A percentile compares a stretch with the other conserved stretches of the same genome.
Evolutionary conservation across 176 grass and related monocot species (phyloP).

Genomic region (Paspalum vaginatum): DNA sequence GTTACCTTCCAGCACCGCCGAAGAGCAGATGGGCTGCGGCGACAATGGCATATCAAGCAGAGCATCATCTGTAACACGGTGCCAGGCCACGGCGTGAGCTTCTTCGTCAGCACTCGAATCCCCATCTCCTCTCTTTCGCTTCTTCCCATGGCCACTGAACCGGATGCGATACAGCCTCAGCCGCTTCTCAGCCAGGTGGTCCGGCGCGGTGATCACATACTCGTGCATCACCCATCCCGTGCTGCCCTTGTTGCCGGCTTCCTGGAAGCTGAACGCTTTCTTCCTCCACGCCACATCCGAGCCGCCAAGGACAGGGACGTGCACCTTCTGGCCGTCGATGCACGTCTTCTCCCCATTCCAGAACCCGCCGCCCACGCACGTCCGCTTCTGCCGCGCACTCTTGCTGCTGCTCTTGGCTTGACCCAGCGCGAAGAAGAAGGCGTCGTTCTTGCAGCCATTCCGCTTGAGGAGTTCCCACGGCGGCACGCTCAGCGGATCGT

Average conservation of each 20-base stretch:
- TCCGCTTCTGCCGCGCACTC: not conserved
- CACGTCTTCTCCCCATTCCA: slow-evolving; percentile 1
- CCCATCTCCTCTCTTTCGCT: not conserved
- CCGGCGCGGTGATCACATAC: not conserved
- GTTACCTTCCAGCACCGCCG: not conserved
- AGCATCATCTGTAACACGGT: not conserved
- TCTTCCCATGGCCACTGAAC: not conserved
- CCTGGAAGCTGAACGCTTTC: not conserved
- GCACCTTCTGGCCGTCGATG: not conserved
- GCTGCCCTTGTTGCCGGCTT: not conserved
- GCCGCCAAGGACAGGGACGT: not conserved
- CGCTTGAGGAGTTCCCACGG: not conserved
- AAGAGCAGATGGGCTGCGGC: not conserved
- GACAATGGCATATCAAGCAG: not conserved
- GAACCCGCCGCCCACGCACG: not conserved
- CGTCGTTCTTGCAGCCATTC: not conserved
- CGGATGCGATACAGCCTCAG: not conserved
- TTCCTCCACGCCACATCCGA: not conserved
- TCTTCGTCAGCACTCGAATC: not conserved
- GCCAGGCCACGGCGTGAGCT: not conserved
- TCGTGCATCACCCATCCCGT: slow-evolving; percentile 4
- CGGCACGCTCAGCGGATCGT: not conserved
- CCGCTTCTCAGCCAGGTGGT: not conserved
- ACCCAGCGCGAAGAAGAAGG: not conserved
- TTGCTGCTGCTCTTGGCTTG: not conserved